Evolutionary conservation across 2,329 filamentous ascomycete species (phyloP).

Genomic region (Fusarium algeriense): DNA sequence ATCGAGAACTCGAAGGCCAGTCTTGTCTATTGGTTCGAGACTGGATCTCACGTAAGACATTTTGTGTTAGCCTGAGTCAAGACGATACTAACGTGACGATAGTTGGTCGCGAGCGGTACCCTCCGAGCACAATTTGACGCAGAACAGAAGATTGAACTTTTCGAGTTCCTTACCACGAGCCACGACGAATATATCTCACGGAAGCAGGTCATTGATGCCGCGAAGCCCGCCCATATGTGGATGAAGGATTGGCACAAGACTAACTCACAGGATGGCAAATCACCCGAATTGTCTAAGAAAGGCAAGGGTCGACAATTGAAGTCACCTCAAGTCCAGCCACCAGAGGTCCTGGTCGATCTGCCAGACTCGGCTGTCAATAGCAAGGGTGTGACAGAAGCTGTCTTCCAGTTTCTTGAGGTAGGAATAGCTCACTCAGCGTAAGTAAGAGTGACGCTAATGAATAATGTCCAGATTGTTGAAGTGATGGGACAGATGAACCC

Average conservation of each 20-base stretch:
- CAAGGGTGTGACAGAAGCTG: slow-evolving; percentile 70
- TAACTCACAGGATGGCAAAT: slow-evolving; percentile 70
- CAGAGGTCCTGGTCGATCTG: slow-evolving; percentile 68
- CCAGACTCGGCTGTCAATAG: slow-evolving; percentile 69
- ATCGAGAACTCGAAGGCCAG: slow-evolving; percentile 83
- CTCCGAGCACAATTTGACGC: slow-evolving; percentile 83
- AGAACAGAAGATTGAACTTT: slow-evolving; percentile 83
- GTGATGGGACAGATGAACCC: slow-evolving; percentile 76
- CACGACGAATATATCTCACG: slow-evolving; percentile 89
- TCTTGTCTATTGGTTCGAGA: slow-evolving; percentile 90
- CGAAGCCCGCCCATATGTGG: slow-evolving; percentile 73
- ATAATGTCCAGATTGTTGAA: slow-evolving; percentile 66
- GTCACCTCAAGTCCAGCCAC: slow-evolving; percentile 69
- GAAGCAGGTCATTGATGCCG: slow-evolving; percentile 70
- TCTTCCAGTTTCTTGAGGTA: slow-evolving; percentile 75
- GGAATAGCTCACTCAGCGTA: slow-evolving; percentile 38
- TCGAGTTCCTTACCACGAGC: slow-evolving; percentile 81
- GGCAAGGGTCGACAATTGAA: slow-evolving; percentile 69
- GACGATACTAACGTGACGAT: slow-evolving; percentile 45
- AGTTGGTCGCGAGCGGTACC: slow-evolving; percentile 83
- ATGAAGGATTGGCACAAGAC: slow-evolving; percentile 73
- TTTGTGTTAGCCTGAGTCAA: background rate
- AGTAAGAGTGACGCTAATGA: slow-evolving; percentile 42
- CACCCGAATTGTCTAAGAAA: slow-evolving; percentile 77
- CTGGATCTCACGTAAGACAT: slow-evolving; percentile 78